Base-by-base conservation (phyloP, 305 asterid species). In the Ajuga reptans region DNA sequence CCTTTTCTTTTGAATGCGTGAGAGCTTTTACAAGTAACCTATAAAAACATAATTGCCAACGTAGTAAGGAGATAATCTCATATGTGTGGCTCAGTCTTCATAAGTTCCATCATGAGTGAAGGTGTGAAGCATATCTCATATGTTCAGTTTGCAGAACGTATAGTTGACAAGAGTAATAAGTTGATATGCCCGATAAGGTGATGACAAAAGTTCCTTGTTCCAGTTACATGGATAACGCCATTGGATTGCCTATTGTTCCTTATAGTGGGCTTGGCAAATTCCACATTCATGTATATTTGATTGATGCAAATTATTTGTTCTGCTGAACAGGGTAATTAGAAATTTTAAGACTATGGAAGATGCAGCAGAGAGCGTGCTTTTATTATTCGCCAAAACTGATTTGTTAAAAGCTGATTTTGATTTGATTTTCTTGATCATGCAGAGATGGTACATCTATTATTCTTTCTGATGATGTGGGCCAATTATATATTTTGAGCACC, bases 381-480 rank as follows among this genome's bases (percentile, higher is more conserved):
- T 37, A 10, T 62, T 46, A 24, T 62, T 57, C 66, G 63, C 73
- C 37, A 37, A 72, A 42, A 61, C 34, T 62, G 60, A 57, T 43
- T 75, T 66, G 27, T 24, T 59, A 16, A 69, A 14, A 70, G 55
- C 69, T 81, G 62, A 73, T 70, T 45, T 39, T 11, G 42, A 62
- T 75, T 29, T 59, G 52, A 76, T 66, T 73, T 53, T 81, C 69
- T 64, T 65, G 59, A 53, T 69, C 77, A 74, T 82, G 67, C 89
- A 92, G 98, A 71, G 98, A 92, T 84, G 99, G 99, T 57, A 91
- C 99, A 39, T 93, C 99, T 53, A 93, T 93, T 73, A 85, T 93
- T 76, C 95, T 93, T 66, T 93, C 99, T 46, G 99, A 93, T 78
- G 95, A 93, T 72, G 99, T 89, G 56, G 99, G 99, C 21, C 99